Conservation (phyloP, 768 basidiomycete genomes). For the Dentipellis fragilis region DNA sequence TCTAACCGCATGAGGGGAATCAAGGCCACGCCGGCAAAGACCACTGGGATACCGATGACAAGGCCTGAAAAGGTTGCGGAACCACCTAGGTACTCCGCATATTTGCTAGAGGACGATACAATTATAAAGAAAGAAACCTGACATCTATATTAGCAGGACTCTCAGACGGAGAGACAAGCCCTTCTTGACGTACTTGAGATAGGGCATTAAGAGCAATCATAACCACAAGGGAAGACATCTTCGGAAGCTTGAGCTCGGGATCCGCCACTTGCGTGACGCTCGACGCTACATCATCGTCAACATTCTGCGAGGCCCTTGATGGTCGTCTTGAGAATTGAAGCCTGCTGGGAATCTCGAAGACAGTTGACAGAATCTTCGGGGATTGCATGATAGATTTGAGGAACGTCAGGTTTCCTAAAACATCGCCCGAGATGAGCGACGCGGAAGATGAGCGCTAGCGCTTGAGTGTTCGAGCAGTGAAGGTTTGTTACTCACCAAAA, state of each 20-base stretch:
- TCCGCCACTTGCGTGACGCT: background rate
- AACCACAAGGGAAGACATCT: conserved; percentile 33
- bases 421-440: too few relatives aligned
- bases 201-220: conserved; percentile 33
- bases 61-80: conserved; percentile 63
- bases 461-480: too few relatives aligned
- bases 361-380: background rate
- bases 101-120: conserved; percentile 55
- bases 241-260: conserved; percentile 38
- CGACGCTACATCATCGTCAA: background rate
- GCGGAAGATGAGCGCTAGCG: too few relatives aligned
- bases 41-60: conserved; percentile 56
- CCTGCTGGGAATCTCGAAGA: background rate
- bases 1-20: conserved; percentile 47
- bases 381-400: background rate
- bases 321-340: background rate
- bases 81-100: conserved; percentile 54
- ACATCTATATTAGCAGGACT: background rate
- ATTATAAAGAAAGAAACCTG: conserved; percentile 63
- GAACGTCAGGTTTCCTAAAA: too few relatives aligned
- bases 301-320: background rate
- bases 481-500: too few relatives aligned
- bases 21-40: conserved; percentile 48
- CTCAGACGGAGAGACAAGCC: background rate
- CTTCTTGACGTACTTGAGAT: conserved; percentile 30